A percentile compares a stretch with the other conserved stretches of the same genome.
Evolutionary conservation across 2,329 filamentous ascomycete species (phyloP).

Genomic region (Aspergillus tanneri): DNA sequence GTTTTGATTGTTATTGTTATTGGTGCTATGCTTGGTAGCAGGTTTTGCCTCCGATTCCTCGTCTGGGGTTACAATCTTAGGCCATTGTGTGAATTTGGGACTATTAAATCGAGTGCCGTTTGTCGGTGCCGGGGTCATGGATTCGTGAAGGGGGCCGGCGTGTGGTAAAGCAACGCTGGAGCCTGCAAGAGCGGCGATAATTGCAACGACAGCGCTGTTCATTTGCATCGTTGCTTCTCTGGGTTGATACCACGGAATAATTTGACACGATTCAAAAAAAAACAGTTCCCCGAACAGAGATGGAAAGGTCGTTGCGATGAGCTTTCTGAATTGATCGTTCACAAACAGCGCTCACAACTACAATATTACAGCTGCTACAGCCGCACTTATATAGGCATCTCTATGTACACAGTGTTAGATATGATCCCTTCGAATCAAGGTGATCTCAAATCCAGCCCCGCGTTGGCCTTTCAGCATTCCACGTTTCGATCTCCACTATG

Average conservation of each 20-base stretch:
- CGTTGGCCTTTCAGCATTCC: neutral
- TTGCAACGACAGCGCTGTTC: neutral
- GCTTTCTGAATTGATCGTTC: neutral
- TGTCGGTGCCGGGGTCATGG: neutral
- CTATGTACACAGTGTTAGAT: too few species aligned
- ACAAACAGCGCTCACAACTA: neutral
- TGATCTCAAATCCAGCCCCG: neutral
- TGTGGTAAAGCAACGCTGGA: neutral
- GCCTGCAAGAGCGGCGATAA: neutral
- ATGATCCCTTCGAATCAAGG: neutral
- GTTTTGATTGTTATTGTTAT: too few species aligned
- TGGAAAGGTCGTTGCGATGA: neutral
- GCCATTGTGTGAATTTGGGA: constrained; percentile 2
- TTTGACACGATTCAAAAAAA: too few species aligned
- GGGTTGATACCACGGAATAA: neutral
- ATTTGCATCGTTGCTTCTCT: neutral
- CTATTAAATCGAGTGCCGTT: neutral
- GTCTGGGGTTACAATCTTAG: constrained; percentile 2
- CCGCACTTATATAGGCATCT: neutral
- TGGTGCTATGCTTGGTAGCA: too few species aligned
- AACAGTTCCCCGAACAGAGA: too few species aligned
- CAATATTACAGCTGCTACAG: neutral
- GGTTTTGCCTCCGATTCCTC: too few species aligned
- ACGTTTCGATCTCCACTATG: neutral
- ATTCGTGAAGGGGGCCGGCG: neutral